Percentiles rank a stretch among this genome's conserved stretches.
Evolutionary conservation across 106 monocot species (phyloP).

Genomic region (Triglochin maritima): DNA sequence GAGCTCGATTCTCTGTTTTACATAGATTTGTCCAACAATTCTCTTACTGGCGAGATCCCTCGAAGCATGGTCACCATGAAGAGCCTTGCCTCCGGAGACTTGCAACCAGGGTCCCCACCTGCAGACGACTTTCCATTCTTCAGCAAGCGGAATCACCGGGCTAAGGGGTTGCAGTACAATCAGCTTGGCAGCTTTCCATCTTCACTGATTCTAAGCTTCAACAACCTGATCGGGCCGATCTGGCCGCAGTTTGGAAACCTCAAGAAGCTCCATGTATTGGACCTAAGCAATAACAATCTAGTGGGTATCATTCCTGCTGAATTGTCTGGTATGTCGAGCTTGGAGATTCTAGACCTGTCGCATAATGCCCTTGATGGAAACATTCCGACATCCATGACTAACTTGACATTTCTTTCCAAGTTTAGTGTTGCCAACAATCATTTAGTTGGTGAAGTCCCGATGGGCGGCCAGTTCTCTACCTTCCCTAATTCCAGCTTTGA

Average conservation of each 20-base stretch:
- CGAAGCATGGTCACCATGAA: slow-evolving; percentile 36
- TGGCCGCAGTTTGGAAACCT: slow-evolving; percentile 41
- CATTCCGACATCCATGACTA: slow-evolving; percentile 50
- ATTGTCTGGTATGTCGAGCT: slow-evolving; percentile 46
- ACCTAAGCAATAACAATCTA: slow-evolving; percentile 41
- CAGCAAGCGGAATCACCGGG: slow-evolving; percentile 19
- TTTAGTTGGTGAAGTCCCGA: slow-evolving; percentile 42
- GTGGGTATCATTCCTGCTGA: slow-evolving; percentile 44
- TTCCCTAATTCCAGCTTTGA: slow-evolving; percentile 38
- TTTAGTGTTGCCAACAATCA: slow-evolving; percentile 64
- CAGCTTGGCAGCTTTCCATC: slow-evolving; percentile 59
- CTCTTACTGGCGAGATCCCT: slow-evolving; percentile 56
- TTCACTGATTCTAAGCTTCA: slow-evolving; percentile 40
- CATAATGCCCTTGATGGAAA: slow-evolving; percentile 49
- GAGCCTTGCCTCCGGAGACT: slow-evolving; percentile 23
- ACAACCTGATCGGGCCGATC: slow-evolving; percentile 48
- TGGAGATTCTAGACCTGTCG: slow-evolving; percentile 55
- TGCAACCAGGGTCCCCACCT: slow-evolving; percentile 8
- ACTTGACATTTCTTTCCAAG: slow-evolving; percentile 46
- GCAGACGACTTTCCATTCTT: slow-evolving; percentile 57
- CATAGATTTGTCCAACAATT: slow-evolving; percentile 88
- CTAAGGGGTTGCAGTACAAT: slow-evolving; percentile 44
- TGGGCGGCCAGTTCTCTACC: slow-evolving; percentile 57
- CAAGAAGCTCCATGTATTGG: slow-evolving; percentile 36
- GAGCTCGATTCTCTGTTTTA: slow-evolving; percentile 61